phyloP scores from a whole-genome alignment of 116 monocot genomes.

The Phalaenopsis hybrid region DNA sequence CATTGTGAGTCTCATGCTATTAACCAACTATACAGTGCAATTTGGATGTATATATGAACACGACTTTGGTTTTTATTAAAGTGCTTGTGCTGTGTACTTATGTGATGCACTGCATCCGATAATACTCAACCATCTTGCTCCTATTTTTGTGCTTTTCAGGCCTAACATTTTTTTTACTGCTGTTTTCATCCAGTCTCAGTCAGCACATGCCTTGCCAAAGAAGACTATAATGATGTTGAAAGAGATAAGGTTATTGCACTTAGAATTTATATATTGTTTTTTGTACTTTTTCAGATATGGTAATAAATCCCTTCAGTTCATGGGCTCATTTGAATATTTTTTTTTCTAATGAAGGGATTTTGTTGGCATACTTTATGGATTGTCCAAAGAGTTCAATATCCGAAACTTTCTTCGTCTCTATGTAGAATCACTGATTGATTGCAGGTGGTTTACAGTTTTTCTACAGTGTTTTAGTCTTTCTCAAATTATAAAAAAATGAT shows the following conservation, averaged over 20 bases:
- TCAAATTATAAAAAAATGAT: conserved; percentile 11
- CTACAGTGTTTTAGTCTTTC: not conserved
- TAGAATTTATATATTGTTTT: not conserved
- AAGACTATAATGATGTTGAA: conserved; percentile 54
- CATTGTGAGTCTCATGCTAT: not conserved
- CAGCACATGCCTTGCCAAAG: conserved; percentile 36
- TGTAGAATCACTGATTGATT: conserved; percentile 52
- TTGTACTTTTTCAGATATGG: not conserved
- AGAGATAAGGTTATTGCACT: conserved; percentile 41
- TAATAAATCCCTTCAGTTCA: not conserved
- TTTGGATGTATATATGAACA: not conserved
- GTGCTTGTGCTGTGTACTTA: not conserved
- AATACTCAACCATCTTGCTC: not conserved
- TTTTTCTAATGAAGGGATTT: conserved; percentile 55
- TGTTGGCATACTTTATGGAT: conserved; percentile 51
- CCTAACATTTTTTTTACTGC: conserved; percentile 4
- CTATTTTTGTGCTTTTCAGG: not conserved
- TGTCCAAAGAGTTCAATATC: conserved; percentile 65
- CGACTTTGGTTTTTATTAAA: not conserved
- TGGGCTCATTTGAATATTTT: not conserved
- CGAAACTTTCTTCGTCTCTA: conserved; percentile 56
- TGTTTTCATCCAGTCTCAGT: conserved; percentile 55
- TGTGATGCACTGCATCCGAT: not conserved
- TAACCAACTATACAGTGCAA: not conserved
- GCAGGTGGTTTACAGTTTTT: conserved; percentile 34